Evolutionary conservation across 2,329 filamentous ascomycete genomes (phyloP).

Genomic region (Penicillium decumbens): DNA sequence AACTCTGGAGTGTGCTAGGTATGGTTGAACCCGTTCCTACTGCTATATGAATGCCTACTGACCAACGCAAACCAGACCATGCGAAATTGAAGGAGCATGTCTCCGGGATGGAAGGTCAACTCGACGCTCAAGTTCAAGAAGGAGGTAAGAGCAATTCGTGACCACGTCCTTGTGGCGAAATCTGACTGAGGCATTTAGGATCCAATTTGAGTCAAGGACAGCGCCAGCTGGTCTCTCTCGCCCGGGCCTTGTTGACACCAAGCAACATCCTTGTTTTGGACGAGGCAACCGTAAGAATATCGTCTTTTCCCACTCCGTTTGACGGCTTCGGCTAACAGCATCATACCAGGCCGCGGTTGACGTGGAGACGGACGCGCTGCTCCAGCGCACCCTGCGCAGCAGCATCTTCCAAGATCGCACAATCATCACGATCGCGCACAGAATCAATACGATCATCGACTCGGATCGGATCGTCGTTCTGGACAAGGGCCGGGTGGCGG

Average conservation of each 20-base stretch:
- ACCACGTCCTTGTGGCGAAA: background rate
- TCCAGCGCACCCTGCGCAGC: constrained; percentile 60
- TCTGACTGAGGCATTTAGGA: constrained; percentile 50
- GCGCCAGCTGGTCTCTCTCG: constrained; percentile 86
- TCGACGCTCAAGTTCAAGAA: constrained; percentile 89
- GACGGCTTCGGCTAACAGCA: constrained; percentile 16
- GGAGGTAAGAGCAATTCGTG: constrained; percentile 62
- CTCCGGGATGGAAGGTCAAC: constrained; percentile 74
- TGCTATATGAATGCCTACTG: constrained; percentile 34
- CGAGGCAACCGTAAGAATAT: constrained; percentile 71
- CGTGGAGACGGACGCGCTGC: constrained; percentile 62
- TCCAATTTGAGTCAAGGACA: constrained; percentile 95
- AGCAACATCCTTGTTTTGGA: constrained; percentile 96
- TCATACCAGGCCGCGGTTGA: constrained; percentile 59
- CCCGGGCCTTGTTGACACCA: constrained; percentile 86
- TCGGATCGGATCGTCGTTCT: constrained; percentile 89
- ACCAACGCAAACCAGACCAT: constrained; percentile 60
- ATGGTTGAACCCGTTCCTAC: constrained; percentile 40
- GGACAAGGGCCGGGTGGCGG: constrained; percentile 80
- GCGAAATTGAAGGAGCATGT: constrained; percentile 90
- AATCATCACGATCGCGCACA: constrained; percentile 96
- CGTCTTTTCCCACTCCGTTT: background rate
- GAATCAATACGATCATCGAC: constrained; percentile 93
- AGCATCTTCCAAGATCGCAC: constrained; percentile 80
- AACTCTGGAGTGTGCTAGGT: constrained; percentile 93